Evolutionary conservation across 2,329 filamentous ascomycete species (phyloP), one percentile per base, ranked within the genome.

Genomic region (Coleophoma eucalyptorum): DNA sequence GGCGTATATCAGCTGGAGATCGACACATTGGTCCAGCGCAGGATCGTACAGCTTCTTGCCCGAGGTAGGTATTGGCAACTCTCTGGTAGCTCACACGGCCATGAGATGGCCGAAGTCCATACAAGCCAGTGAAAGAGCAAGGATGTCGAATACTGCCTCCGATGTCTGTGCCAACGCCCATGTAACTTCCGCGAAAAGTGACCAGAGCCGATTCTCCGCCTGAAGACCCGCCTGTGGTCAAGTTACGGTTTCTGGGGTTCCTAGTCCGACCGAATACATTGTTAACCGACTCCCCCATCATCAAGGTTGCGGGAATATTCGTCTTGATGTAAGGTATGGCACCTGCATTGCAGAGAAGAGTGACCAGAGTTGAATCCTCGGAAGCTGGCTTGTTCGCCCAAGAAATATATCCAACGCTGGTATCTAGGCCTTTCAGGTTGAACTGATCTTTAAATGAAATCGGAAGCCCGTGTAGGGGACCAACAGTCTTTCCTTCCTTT

Each of bases 291-390:
- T 57, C 55, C 6, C 46, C 47, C 26, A 47, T 46, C 53, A 58
- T 55, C 35, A 56, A 78, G 0, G 90, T 94, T 51, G 91, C 87
- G 11, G 91, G 91, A 2, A 94, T 67, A 51, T 92, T 92, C 0
- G 91, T 96, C 75, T 96, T 96, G 60, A 90, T 89, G 64, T 94
- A 95, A 0, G 90, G 90, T 2, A 96, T 78, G 1, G 90, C 90
- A 31, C 91, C 88, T 2, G 89, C 89, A 62, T 92, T 86, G 64
- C 94, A 93, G 43, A 96, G 75, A 31, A 96, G 69, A 49, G 77
- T 80, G n/a, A 88, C 83, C 57, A 89, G 79, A 2, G 81, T 74
- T 0, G 90, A 90, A 69, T 96, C 90, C 33, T 79, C 68, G 0
- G 67, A 51, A 37, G 77, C 73, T 6, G 83, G 83, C 60, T 90